Percentiles rank a stretch among this genome's conserved stretches.
Conservation (phyloP, 768 basidiomycete genomes). For the Rhodotorula taiwanensis region DNA sequence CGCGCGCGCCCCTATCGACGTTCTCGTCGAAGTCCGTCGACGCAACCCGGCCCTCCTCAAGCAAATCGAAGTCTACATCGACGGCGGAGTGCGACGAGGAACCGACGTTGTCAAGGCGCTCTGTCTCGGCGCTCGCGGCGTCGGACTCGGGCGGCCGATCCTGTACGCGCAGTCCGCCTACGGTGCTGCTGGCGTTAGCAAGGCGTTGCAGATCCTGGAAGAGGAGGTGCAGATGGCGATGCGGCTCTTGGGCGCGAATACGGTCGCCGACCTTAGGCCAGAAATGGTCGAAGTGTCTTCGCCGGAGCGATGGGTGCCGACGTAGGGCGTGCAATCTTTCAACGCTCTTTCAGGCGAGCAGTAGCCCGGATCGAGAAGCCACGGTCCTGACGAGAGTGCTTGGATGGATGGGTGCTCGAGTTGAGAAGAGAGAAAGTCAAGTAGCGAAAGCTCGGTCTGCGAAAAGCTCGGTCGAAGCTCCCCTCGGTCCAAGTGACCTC, state of each 20-base stretch:
- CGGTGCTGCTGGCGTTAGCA: slow-evolving; percentile 43
- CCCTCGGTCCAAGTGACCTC: too few relatives aligned
- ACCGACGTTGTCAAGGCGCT: slow-evolving; percentile 51
- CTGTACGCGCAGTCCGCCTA: slow-evolving; percentile 57
- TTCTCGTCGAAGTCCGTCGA: slow-evolving; percentile 47
- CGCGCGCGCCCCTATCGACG: slow-evolving; percentile 66
- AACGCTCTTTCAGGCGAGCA: too few relatives aligned
- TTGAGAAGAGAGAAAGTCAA: too few relatives aligned
- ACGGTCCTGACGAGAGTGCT: too few relatives aligned
- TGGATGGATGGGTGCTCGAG: too few relatives aligned
- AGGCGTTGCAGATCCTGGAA: slow-evolving; percentile 43
- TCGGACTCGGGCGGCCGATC: slow-evolving; percentile 77
- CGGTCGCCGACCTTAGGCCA: slow-evolving; percentile 45
- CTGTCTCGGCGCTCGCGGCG: slow-evolving; percentile 65
- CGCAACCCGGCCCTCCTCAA: slow-evolving; percentile 46
- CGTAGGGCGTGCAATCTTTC: too few relatives aligned
- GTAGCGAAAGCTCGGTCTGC: too few relatives aligned
- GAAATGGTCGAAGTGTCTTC: slow-evolving; percentile 22
- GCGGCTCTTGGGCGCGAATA: slow-evolving; percentile 46
- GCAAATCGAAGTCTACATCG: slow-evolving; percentile 48
- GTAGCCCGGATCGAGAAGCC: too few relatives aligned
- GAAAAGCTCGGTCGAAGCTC: too few relatives aligned
- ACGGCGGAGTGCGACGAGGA: slow-evolving; percentile 50
- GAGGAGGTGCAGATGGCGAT: slow-evolving; percentile 48
- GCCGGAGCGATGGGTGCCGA: slow-evolving; percentile 18